Base-by-base conservation (phyloP, 768 basidiomycete species). In the Mrakia gelida region DNA sequence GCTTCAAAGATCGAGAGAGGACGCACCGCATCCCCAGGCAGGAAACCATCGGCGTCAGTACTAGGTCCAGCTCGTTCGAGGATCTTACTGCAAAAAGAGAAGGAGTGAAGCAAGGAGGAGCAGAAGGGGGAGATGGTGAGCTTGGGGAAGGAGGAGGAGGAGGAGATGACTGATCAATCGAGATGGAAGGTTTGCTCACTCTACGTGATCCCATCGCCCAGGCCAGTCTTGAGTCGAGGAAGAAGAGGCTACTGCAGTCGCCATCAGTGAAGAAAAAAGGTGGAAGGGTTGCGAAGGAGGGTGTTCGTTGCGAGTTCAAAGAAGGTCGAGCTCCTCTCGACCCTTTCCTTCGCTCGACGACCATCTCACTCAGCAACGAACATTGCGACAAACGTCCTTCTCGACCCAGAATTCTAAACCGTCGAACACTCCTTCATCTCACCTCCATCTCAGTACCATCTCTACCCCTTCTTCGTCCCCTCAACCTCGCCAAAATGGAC, bases 21-120 rank as follows among this genome's bases (percentile, higher is more conserved):
- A 45, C 63, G 54, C 23, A 76, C 75, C 0, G 63, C 45, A 15
- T 68, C 63, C 30, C 68, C 75, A 23, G 75, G 75, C 10, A 67
- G 43, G 59, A 76, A 76, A 2, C 56, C 49, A 49, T 76, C 75
- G 0, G 67, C n/a, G 41, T 76, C 75, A 5, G 75, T 38, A 43
- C 67, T 71, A 1, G 75, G 75, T 23, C 77, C 77, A n/a, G 77
- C 26, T 34, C 77, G 72, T 3, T 78, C 73, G 68, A 78, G 77
- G 3, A 78, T 59, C 65, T 68, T 78, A 52, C 77, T 78, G 56
- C 32, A 38, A 26, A 34, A 6, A 4, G 43, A 11, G n/a, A 32
- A 41, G 71, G 38, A 15, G 34, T 23, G 38, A 38, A 18, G 54
- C 56, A 61, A 30, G 34, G 30, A 18, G 49, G 26, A 43, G 38